Conservation (phyloP, 148 eudicot species). For the Camellia granthamiana region DNA sequence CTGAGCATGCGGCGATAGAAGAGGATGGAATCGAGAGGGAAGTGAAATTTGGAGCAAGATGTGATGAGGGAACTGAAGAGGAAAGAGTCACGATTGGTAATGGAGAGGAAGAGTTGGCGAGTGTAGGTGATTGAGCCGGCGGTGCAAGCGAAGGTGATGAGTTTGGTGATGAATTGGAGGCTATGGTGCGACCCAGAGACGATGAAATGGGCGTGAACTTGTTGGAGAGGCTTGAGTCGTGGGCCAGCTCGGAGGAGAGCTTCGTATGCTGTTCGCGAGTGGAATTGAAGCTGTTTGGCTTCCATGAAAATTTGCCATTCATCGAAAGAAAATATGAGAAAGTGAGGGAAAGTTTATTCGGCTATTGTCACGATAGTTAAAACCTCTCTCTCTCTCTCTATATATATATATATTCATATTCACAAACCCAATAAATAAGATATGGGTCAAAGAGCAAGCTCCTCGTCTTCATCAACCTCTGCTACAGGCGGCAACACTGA, state of each 20-base stretch:
- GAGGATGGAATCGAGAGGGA: constrained; percentile 32
- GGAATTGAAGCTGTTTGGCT: not conserved
- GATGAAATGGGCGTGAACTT: constrained; percentile 55
- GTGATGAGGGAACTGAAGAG: constrained; percentile 56
- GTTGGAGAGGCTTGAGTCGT: constrained; percentile 45
- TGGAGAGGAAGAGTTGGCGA: constrained; percentile 38
- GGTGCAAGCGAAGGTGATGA: constrained; percentile 37
- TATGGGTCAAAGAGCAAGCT: not conserved
- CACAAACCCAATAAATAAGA: too few relatives aligned
- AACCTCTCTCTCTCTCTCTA: too few relatives aligned
- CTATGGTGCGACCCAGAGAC: constrained; percentile 30
- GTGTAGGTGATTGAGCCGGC: constrained; percentile 39
- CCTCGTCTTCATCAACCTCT: not conserved
- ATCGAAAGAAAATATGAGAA: not conserved
- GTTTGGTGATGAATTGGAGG: constrained; percentile 46
- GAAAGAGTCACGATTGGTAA: constrained; percentile 47
- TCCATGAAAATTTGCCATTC: constrained; percentile 14
- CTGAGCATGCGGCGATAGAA: constrained; percentile 43
- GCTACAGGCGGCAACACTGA: not conserved
- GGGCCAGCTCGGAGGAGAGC: constrained; percentile 45
- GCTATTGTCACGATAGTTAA: too few relatives aligned
- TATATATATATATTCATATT: too few relatives aligned
- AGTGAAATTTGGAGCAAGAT: constrained; percentile 36
- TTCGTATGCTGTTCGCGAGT: constrained; percentile 27
- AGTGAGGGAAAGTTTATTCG: not conserved